phyloP scores from a whole-genome alignment of 2,329 filamentous ascomycete species.

The Colletotrichum destructivum region DNA sequence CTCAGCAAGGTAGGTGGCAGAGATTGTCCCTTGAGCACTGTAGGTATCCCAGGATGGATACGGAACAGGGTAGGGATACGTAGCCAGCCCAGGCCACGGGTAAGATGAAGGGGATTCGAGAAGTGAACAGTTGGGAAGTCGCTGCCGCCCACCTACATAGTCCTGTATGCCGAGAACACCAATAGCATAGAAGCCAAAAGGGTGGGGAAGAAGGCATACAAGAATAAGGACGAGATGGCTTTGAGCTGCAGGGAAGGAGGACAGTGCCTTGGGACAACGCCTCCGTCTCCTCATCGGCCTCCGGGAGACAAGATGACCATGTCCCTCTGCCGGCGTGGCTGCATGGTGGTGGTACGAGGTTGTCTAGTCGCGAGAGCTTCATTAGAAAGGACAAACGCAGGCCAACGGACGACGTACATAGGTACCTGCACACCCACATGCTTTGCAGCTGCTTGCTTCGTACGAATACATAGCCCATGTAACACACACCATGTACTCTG shows the following conservation, averaged over 20 bases:
- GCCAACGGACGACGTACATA: slow-evolving; percentile 9
- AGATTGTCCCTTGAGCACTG: slow-evolving; percentile 3
- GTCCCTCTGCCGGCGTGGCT: slow-evolving; percentile 24
- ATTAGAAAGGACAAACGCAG: slow-evolving; percentile 15
- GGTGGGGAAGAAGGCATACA: slow-evolving; percentile 29
- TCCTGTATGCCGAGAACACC: slow-evolving; percentile 26
- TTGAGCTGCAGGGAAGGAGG: slow-evolving; percentile 16
- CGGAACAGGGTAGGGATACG: slow-evolving; percentile 34
- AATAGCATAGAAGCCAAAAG: slow-evolving; percentile 30
- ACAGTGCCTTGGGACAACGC: slow-evolving; percentile 12
- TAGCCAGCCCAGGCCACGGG: slow-evolving; percentile 23
- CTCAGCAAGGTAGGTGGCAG: slow-evolving; percentile 26
- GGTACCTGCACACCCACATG: slow-evolving; percentile 34
- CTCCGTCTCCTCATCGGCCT: slow-evolving; percentile 21
- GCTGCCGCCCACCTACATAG: slow-evolving; percentile 8
- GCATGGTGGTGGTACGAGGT: slow-evolving; percentile 29
- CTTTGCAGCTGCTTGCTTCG: not conserved
- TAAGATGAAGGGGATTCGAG: slow-evolving; percentile 22
- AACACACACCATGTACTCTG: not conserved
- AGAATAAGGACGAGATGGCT: slow-evolving; percentile 24
- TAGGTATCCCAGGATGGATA: slow-evolving; percentile 30
- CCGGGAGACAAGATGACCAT: slow-evolving; percentile 23
- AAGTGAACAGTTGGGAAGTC: slow-evolving; percentile 18
- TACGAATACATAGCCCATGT: not conserved
- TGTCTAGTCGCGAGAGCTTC: slow-evolving; percentile 28